Base-by-base conservation (phyloP, 805 yeast species). In the Myxozyma mucilagina region DNA sequence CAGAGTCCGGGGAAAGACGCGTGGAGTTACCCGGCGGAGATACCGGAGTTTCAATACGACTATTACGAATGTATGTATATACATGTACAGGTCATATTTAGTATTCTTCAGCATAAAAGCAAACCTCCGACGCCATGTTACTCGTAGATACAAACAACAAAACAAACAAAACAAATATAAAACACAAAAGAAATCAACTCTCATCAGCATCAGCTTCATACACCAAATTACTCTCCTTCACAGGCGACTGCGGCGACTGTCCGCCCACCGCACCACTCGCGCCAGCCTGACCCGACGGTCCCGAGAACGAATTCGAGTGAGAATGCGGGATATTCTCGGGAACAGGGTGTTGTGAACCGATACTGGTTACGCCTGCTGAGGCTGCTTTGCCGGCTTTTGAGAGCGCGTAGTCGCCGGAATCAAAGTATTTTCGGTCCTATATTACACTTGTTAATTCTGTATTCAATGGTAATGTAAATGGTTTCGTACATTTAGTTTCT, bases 401-500 rank as follows among this genome's bases (percentile, higher is more conserved):
- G 81, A 91, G 82, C 10, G 97, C 97, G 74, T 91, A 91, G 75
- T 91, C 97, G 9, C 97, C 97, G 64, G 96, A 87, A 71, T 91
- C 97, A 70, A 91, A 92, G 74, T 88, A 91, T 77, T 90, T 92
- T 69, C 96, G 84, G 66, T 91, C 97, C 74, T 88, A 14, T 31
- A 3, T 4, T 7, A 10, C 16, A n/a, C n/a, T n/a, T n/a, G n/a
- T n/a, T n/a, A n/a, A n/a, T n/a, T n/a, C n/a, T n/a, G n/a, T n/a
- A n/a, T n/a, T n/a, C n/a, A n/a, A 13, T 10, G 45, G 4, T 10
- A 2, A 7, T 13, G 31, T 32, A 44, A 14, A 14, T 11, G 6
- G 24, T 16, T 4, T 8, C 42, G 29, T 68, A 61, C 70, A 63
- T 57, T 64, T 69, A 89, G 77, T 72, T 87, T 89, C 63, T 87